phyloP scores from a whole-genome alignment of 345 rosid genomes.

The Limnanthes douglasii region DNA sequence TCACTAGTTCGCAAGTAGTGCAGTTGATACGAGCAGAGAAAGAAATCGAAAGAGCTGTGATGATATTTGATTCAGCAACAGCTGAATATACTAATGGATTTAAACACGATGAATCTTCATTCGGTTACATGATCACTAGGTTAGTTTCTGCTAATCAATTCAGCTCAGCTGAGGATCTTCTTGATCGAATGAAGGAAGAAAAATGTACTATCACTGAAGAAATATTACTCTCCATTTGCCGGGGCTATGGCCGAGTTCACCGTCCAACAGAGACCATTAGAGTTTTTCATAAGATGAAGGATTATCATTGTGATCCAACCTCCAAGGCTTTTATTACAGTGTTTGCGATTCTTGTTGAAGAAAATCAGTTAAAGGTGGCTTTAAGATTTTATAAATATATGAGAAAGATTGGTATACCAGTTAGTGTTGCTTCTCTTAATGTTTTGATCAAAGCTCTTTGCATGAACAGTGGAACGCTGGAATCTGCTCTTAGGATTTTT shows the following conservation, averaged over 20 bases:
- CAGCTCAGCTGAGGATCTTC: slow-evolving; percentile 51
- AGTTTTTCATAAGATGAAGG: slow-evolving; percentile 59
- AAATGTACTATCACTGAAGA: slow-evolving; percentile 41
- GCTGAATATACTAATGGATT: slow-evolving; percentile 60
- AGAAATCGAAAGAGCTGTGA: slow-evolving; percentile 35
- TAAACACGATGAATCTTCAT: slow-evolving; percentile 39
- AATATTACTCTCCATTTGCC: slow-evolving; percentile 45
- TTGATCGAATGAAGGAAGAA: slow-evolving; percentile 54
- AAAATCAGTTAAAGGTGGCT: slow-evolving; percentile 49
- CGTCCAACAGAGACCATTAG: slow-evolving; percentile 53
- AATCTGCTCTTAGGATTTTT: slow-evolving; percentile 63
- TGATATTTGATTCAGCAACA: slow-evolving; percentile 59
- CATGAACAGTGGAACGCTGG: slow-evolving; percentile 41
- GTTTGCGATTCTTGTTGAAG: slow-evolving; percentile 62
- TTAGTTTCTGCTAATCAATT: slow-evolving; percentile 56
- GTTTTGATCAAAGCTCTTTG: slow-evolving; percentile 82
- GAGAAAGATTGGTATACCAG: slow-evolving; percentile 46
- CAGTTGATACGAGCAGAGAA: slow-evolving; percentile 47
- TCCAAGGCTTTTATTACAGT: slow-evolving; percentile 40
- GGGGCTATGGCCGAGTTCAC: slow-evolving; percentile 74
- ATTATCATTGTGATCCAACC: slow-evolving; percentile 40
- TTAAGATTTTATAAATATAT: slow-evolving; percentile 56
- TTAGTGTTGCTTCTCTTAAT: slow-evolving; percentile 56
- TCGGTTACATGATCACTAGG: slow-evolving; percentile 43
- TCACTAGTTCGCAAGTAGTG: slow-evolving; percentile 46